Evolutionary conservation across 768 basidiomycete genomes (phyloP), one percentile per base, ranked within the genome.

Genomic region (Naganishia kalamii): DNA sequence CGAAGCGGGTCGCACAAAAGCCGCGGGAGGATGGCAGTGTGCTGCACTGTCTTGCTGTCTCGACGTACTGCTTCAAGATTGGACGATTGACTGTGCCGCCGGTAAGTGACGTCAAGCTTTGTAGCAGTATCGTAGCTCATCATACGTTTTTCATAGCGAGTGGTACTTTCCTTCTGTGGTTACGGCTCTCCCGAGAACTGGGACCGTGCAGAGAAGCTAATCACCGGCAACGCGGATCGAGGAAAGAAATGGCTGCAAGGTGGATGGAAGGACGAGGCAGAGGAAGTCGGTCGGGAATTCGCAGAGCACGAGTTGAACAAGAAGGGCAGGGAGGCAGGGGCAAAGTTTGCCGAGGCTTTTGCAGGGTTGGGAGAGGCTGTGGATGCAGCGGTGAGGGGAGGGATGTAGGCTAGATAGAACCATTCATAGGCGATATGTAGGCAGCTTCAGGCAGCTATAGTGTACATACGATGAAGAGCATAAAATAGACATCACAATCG

Each of bases 1-100:
- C 62, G 1, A 63, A 63, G 25, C 62, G 40, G n/a, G 49, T 49
- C 4, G 29, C 51, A 17, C 63, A 47, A 10, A 51, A 29, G 29
- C 37, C 54, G 13, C 49, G 64, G 27, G 52, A 25, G 33, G 66
- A 68, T 37, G 66, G 66, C 0, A 43, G 50, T n/a, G 57, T 68
- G 23, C 47, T 68, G 62, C 62, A 68, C 48, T 68, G 66, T 63
- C 64, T 68, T 30, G 57, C 41, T 29, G 62, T 68, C 17, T 62
- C 60, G 12, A 46, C 62, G 10, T 68, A 68, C 33, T 68, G 66
- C 30, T 68, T 68, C 48, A 68, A 68, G 47, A 49, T 68, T 15
- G 66, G 66, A 23, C 54, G 66, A 12, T 30, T 68, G 37, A 68
- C 66, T 17, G 62, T 68, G 11, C 66, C 66, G 11, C 66, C 66